These are phyloP conservation scores for Phialophora macrospora DNA, from an alignment of 2,329 filamentous ascomycete genomes.

Conservation along the genomic window DNA sequence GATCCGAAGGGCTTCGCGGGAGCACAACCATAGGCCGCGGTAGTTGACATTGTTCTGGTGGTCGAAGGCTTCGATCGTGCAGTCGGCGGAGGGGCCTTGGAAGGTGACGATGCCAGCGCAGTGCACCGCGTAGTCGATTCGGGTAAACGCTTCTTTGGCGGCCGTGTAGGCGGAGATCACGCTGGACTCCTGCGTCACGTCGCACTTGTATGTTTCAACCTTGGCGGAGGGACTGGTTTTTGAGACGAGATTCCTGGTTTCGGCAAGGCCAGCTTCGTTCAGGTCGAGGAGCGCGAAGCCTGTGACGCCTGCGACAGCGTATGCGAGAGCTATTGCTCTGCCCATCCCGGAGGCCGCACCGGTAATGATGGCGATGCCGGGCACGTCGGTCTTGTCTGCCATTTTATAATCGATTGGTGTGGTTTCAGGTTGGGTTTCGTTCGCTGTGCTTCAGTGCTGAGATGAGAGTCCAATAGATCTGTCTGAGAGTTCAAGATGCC, in stretches of 20 bases:
- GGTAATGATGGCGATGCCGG: conserved; percentile 26
- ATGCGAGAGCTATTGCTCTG: conserved; percentile 79
- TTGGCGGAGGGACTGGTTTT: conserved; percentile 42
- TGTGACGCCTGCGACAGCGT: conserved; percentile 72
- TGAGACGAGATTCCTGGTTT: conserved; percentile 37
- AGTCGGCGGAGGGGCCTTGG: conserved; percentile 53
- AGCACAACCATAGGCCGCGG: conserved; percentile 56
- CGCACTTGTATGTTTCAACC: conserved; percentile 44
- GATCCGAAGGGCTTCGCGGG: conserved; percentile 50
- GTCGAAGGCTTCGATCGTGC: conserved; percentile 57
- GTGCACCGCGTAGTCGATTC: conserved; percentile 63
- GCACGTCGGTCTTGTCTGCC: conserved; percentile 23
- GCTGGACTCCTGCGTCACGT: conserved; percentile 56
- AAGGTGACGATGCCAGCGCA: conserved; percentile 57
- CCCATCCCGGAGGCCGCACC: conserved; percentile 73
- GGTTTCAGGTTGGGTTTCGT: not conserved
- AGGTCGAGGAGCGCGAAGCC: conserved; percentile 25
- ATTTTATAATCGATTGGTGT: conserved; percentile 4
- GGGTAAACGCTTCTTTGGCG: conserved; percentile 46
- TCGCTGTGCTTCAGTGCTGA: not conserved
- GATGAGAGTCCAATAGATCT: not conserved
- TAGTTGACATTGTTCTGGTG: conserved; percentile 62
- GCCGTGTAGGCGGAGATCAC: conserved; percentile 47
- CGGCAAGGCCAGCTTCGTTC: conserved; percentile 22
- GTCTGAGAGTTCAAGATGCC: not conserved